Base-by-base conservation (phyloP, 768 basidiomycete genomes). In the Clavulina sp. region DNA sequence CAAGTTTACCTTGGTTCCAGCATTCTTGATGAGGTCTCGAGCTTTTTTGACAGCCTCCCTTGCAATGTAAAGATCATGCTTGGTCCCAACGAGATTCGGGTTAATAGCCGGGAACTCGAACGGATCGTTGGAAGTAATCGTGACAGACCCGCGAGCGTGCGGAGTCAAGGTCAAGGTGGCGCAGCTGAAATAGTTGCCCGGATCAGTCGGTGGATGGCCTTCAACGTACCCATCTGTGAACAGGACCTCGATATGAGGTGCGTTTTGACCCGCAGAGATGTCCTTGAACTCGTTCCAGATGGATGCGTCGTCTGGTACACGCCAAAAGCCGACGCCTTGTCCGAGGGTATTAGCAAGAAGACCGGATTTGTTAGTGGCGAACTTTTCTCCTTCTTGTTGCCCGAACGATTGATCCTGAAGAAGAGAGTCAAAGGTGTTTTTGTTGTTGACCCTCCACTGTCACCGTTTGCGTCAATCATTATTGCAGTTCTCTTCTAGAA, bases 81-180 rank as follows among this genome's bases (percentile, higher is more conserved):
- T 28, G 13, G 13, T 24, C 1, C 26, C 26, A 9, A 46, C 13
- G 13, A 46, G 24, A 16, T 26, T 28, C 3, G 40, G 49, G 30
- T 54, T 36, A n/a, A 51, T 50, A 5, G 41, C 28, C 1, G 52
- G 52, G 4, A 26, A 34, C 1, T 36, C 52, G 19, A 48, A 50
- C 1, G 49, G 52, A 26, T 53, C 48, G 3, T 28, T 33, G 21
- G 30, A 32, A 21, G 33, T 48, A 19, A 53, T 24, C 1, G 26
- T 49, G 2, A 50, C 47, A 1, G 21, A 26, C 18, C 49, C 52
- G 13, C 26, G 31, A 34, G 47, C 33, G 1, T 32, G 50, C 18
- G 49, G 50, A 21, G n/a, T 18, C 34, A 53, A n/a, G 31, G 21
- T 18, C 1, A 29, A 4, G 4, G 48, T 19, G 3, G 26, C 24